Evolutionary conservation across 208 protist genomes (phyloP).

Genomic region (Histomonas meleagridis): DNA sequence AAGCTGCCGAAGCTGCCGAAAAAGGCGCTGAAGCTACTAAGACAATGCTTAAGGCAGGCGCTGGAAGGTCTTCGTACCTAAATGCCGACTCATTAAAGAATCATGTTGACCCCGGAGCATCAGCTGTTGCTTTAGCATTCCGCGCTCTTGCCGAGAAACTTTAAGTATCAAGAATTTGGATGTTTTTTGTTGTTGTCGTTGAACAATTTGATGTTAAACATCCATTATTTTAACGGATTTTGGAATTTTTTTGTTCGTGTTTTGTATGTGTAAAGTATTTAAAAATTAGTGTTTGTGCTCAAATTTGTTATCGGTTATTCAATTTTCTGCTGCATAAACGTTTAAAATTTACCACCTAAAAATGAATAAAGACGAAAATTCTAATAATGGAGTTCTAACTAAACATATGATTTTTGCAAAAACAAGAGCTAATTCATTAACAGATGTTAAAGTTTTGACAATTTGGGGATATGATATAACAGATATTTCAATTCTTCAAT

Average conservation of each 20-base stretch:
- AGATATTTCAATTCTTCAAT: neutral
- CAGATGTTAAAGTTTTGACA: neutral
- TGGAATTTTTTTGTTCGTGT: too few species aligned
- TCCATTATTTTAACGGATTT: too few species aligned
- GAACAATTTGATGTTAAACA: too few species aligned
- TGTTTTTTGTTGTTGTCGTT: too few species aligned
- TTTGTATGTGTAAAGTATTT: too few species aligned
- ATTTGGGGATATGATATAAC: neutral
- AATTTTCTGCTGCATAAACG: too few species aligned
- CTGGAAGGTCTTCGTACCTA: neutral
- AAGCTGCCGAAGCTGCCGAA: neutral
- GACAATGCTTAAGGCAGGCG: neutral
- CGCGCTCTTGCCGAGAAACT: neutral
- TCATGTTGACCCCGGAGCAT: neutral
- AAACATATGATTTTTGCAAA: slow-evolving; percentile 15
- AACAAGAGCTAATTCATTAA: neutral
- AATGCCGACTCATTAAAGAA: neutral
- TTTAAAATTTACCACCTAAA: too few species aligned
- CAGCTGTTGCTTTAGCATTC: neutral
- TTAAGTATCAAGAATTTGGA: too few species aligned
- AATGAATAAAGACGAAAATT: too few species aligned
- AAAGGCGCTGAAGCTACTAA: neutral
- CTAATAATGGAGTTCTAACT: neutral
- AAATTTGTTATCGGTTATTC: too few species aligned
- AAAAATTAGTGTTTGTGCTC: too few species aligned